Evolutionary conservation across 2,329 filamentous ascomycete species (phyloP).

Genomic region (Penicillium sp.): DNA sequence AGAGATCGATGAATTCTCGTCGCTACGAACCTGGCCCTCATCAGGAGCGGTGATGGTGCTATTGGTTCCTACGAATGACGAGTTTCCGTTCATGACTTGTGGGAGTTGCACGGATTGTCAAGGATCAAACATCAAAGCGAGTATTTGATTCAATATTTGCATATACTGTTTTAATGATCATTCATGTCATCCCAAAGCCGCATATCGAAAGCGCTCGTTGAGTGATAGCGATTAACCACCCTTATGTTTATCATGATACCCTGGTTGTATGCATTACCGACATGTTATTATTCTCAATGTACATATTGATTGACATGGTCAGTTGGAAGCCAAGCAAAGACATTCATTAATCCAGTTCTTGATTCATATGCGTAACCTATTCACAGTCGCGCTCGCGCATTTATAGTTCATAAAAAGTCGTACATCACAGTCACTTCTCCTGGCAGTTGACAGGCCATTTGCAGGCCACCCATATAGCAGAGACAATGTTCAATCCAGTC

Average conservation of each 20-base stretch:
- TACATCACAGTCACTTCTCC: not conserved
- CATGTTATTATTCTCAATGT: not conserved
- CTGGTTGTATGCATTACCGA: not conserved
- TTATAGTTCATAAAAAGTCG: not conserved
- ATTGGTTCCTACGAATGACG: not conserved
- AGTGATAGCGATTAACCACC: not conserved
- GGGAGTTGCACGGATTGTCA: not conserved
- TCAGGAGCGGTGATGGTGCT: slow-evolving; percentile 7
- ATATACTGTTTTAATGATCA: not conserved
- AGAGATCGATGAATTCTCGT: slow-evolving; percentile 16
- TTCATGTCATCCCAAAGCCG: not conserved
- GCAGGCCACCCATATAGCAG: not conserved
- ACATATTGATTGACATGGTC: not conserved
- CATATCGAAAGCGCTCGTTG: not conserved
- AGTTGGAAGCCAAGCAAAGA: not conserved
- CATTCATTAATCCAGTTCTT: not conserved
- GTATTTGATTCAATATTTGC: not conserved
- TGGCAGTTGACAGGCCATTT: not conserved
- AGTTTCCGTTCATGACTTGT: not conserved
- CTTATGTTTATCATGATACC: slow-evolving; percentile 11
- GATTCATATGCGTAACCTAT: not conserved
- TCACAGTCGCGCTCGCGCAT: not conserved
- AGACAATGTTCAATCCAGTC: not conserved
- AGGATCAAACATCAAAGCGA: not conserved
- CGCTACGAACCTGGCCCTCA: slow-evolving; percentile 20